phyloP scores from a whole-genome alignment of 2,329 filamentous ascomycete species.

The Aspergillus japonicus region DNA sequence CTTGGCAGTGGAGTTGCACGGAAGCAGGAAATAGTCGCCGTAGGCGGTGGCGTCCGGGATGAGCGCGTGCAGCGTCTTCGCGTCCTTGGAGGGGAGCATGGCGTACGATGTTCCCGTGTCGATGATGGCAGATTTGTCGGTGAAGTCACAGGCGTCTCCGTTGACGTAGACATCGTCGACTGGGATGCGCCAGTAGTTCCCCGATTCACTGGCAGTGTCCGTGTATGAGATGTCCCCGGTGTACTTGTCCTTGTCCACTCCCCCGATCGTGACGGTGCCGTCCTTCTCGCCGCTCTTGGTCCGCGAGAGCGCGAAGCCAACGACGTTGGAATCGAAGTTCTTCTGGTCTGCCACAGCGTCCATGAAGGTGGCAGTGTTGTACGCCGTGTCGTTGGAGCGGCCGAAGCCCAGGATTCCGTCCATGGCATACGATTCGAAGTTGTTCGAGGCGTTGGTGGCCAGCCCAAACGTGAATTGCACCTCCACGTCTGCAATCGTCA shows the following conservation, averaged over 20 bases:
- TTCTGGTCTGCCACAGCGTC: slow-evolving; percentile 58
- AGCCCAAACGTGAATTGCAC: slow-evolving; percentile 69
- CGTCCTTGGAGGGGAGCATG: slow-evolving; percentile 67
- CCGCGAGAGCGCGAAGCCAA: slow-evolving; percentile 70
- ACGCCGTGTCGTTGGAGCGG: slow-evolving; percentile 55
- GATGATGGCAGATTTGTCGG: slow-evolving; percentile 64
- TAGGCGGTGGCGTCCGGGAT: slow-evolving; percentile 62
- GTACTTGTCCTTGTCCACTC: slow-evolving; percentile 65
- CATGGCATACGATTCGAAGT: slow-evolving; percentile 77
- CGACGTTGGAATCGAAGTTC: slow-evolving; percentile 63
- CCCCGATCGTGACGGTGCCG: slow-evolving; percentile 77
- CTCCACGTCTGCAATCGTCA: slow-evolving; percentile 65
- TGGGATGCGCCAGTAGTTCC: slow-evolving; percentile 70
- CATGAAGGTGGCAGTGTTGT: slow-evolving; percentile 63
- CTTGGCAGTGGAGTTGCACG: slow-evolving; percentile 64
- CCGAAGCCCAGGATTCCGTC: slow-evolving; percentile 84
- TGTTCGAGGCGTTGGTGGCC: slow-evolving; percentile 66
- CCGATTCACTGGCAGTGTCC: slow-evolving; percentile 45
- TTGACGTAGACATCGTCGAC: slow-evolving; percentile 65
- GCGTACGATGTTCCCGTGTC: slow-evolving; percentile 83
- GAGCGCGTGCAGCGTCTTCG: slow-evolving; percentile 64
- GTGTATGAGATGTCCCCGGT: slow-evolving; percentile 69
- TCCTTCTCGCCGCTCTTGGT: slow-evolving; percentile 60
- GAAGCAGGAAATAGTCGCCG: slow-evolving; percentile 66
- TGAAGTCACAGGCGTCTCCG: slow-evolving; percentile 56